These are phyloP conservation scores for Solanum phureja DNA, from an alignment of 257 asterid genomes.

Conservation along the genomic window DNA sequence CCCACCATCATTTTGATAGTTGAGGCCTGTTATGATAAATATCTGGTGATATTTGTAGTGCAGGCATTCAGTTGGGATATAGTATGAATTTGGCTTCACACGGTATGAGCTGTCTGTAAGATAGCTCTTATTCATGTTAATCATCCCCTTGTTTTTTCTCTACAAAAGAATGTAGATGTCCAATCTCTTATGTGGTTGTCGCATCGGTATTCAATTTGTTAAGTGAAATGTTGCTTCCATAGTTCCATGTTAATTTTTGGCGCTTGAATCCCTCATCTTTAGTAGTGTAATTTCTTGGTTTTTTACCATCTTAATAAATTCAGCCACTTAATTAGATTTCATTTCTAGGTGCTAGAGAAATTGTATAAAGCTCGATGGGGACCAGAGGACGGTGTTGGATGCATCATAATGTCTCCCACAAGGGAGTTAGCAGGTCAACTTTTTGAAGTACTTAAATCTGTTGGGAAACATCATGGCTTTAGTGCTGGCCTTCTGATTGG, in stretches of 20 bases:
- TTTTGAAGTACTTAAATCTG: conserved; percentile 65
- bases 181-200: not conserved
- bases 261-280: not conserved
- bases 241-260: not conserved
- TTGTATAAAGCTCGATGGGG: conserved; percentile 81
- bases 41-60: not conserved
- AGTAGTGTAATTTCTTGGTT: not conserved
- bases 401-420: conserved; percentile 90
- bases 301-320: not conserved
- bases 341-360: conserved; percentile 68
- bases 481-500: conserved; percentile 98
- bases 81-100: not conserved
- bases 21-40: not conserved
- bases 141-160: not conserved
- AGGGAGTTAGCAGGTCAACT: conserved; percentile 88
- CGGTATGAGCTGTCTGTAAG: not conserved
- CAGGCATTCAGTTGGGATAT: not conserved
- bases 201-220: not conserved
- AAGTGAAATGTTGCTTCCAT: not conserved
- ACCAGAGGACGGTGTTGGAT: conserved; percentile 93
- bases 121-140: not conserved
- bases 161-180: not conserved
- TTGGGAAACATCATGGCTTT: conserved; percentile 76
- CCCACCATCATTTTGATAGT: not conserved
- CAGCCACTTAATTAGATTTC: not conserved